These are phyloP conservation scores for Theobroma cacao DNA, from an alignment of 345 rosid species.

Conservation along the genomic window DNA sequence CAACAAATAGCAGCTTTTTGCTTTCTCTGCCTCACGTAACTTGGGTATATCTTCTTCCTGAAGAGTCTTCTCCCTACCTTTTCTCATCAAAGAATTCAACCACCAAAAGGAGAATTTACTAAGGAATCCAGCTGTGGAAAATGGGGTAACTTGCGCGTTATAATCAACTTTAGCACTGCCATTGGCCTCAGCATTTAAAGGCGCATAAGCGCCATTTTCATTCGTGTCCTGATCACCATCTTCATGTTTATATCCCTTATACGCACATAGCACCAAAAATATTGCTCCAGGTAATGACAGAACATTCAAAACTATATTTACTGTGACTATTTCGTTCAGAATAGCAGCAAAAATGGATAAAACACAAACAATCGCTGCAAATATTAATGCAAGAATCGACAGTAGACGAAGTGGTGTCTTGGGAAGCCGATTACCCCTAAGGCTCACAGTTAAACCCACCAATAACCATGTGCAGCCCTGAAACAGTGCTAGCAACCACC, in stretches of 20 bases:
- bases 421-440: conserved; percentile 34
- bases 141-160: conserved; percentile 34
- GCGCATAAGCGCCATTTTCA: conserved; percentile 47
- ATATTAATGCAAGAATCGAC: conserved; percentile 53
- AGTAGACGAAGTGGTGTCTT: conserved; percentile 39
- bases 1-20: conserved; percentile 63
- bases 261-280: conserved; percentile 52
- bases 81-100: conserved; percentile 74
- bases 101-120: conserved; percentile 82
- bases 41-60: conserved; percentile 69
- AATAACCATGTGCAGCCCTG: conserved; percentile 73
- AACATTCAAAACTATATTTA: conserved; percentile 45
- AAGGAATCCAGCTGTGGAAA: conserved; percentile 66
- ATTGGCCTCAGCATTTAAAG: conserved; percentile 45
- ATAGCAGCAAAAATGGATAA: conserved; percentile 40
- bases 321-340: conserved; percentile 13
- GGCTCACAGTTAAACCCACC: conserved; percentile 46
- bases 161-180: conserved; percentile 23
- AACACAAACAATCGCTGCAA: conserved; percentile 39
- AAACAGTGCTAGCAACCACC: conserved; percentile 47
- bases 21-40: conserved; percentile 55
- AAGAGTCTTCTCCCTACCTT: conserved; percentile 63
- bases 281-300: conserved; percentile 59
- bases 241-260: conserved; percentile 30
- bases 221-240: conserved; percentile 17